Percentiles rank a stretch among this genome's conserved stretches.
Conservation (phyloP, 2,329 filamentous ascomycete species). For the Polychaeton citri region DNA sequence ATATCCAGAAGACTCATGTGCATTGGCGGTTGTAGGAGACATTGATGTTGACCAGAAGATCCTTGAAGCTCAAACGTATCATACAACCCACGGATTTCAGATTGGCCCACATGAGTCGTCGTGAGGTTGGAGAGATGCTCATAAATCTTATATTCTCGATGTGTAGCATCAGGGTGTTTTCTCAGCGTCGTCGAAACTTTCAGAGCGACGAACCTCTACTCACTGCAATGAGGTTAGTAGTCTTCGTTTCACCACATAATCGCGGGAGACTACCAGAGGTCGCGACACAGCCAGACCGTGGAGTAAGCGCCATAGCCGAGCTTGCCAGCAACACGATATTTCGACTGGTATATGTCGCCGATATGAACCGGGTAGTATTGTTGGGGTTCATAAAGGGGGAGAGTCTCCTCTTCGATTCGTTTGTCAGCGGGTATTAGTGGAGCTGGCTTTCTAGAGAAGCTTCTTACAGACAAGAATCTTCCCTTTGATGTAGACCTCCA, state of each 20-base stretch:
- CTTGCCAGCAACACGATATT: constrained; percentile 29
- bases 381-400: constrained; percentile 14
- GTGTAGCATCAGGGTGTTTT: background rate
- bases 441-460: too few relatives aligned
- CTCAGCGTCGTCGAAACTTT: constrained; percentile 3
- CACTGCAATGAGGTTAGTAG: background rate
- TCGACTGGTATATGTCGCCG: constrained; percentile 20
- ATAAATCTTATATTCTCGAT: constrained; percentile 5
- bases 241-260: background rate
- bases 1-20: constrained; percentile 7
- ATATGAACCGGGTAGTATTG: constrained; percentile 25
- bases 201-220: constrained; percentile 1
- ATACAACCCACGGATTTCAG: constrained; percentile 3
- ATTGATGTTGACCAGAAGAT: constrained; percentile 4
- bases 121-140: constrained; percentile 4
- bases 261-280: constrained; percentile 13
- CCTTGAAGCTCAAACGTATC: constrained; percentile 4
- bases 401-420: constrained; percentile 19
- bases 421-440: too few relatives aligned
- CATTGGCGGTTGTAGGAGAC: constrained; percentile 8
- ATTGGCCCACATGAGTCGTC: constrained; percentile 3
- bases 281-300: constrained; percentile 31
- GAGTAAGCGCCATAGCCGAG: constrained; percentile 30
- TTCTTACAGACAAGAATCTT: too few relatives aligned
- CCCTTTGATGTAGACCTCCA: too few relatives aligned